These are phyloP conservation scores for Lathyrus sativus DNA, from an alignment of 306 rosid species.

Conservation along the genomic window DNA sequence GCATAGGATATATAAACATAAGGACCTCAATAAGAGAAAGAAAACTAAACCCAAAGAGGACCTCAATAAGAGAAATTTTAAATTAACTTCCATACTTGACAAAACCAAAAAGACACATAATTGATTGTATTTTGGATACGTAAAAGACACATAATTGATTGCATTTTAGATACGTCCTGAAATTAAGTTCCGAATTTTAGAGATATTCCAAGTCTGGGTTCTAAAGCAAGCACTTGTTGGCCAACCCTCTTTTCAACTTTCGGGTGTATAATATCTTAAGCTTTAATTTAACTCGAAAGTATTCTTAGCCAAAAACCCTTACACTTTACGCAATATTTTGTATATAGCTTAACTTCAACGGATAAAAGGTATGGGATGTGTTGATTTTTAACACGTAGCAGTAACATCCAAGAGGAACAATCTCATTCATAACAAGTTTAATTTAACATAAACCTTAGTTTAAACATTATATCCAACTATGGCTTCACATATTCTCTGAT, in stretches of 20 bases:
- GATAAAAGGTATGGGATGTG: neutral
- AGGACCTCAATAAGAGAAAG: too few species aligned
- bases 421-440: neutral
- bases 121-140: too few species aligned
- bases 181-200: too few species aligned
- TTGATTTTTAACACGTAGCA: neutral
- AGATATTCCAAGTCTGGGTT: neutral
- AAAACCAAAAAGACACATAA: too few species aligned
- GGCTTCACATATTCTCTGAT: slow-evolving; percentile 66
- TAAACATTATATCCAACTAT: slow-evolving; percentile 32
- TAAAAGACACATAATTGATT: neutral
- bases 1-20: too few species aligned
- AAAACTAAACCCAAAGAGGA: too few species aligned
- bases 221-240: neutral
- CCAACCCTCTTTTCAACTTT: neutral
- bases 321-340: neutral
- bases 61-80: too few species aligned
- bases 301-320: neutral
- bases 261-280: neutral
- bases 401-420: neutral
- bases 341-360: neutral
- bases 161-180: too few species aligned
- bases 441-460: slow-evolving; percentile 20
- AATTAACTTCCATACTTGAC: too few species aligned
- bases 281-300: neutral